Base-by-base conservation (phyloP, 257 asterid genomes). In the Ligustrum vulgare region DNA sequence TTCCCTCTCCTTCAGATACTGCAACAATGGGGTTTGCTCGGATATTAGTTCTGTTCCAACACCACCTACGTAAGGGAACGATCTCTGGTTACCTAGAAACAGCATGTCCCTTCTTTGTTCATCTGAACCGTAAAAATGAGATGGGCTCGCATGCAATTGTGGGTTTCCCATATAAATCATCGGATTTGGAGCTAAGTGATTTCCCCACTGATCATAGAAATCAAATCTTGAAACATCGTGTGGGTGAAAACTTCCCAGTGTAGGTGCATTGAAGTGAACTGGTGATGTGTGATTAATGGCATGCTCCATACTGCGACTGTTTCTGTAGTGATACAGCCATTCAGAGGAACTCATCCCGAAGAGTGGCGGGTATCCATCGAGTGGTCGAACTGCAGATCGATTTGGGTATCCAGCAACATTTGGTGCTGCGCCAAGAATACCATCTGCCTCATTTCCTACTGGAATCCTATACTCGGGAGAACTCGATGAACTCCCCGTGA, bases 301-400 rank as follows among this genome's bases (percentile, higher is more conserved):
- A 79, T 76, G 82, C 71, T 83, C 89, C 3, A 80, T 74, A 64
- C 86, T 91, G 71, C 84, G 90, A 76, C 86, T 86, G 87, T 88
- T 90, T 70, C 97, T 85, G 49, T 94, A 90, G 83, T 87, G 98
- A 77, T 94, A 87, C 2, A 94, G 95, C 98, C 98, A 94, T 71
- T 94, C 97, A 0, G 98, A 92, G 63, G 98, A 94, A 67, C 96
- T 90, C 97, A 92, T 91, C 22, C 94, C 96, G 2, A 85, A 76
- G 60, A 79, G 63, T 22, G 92, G 90, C 35, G 91, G 93, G 75
- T 87, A 84, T 33, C 89, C 92, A 36, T 78, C 90, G 20, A 85
- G 83, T 35, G 83, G 84, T 47, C 74, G 82, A 36, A 77, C 67
- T 18, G 86, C 68, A 12, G 85, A 63, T 51, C 81, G 77, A 70